A percentile compares a stretch with the other conserved stretches of the same genome.
phyloP scores from a whole-genome alignment of 495 filamentous ascomycete genomes.

The Aspergillus avenaceus region DNA sequence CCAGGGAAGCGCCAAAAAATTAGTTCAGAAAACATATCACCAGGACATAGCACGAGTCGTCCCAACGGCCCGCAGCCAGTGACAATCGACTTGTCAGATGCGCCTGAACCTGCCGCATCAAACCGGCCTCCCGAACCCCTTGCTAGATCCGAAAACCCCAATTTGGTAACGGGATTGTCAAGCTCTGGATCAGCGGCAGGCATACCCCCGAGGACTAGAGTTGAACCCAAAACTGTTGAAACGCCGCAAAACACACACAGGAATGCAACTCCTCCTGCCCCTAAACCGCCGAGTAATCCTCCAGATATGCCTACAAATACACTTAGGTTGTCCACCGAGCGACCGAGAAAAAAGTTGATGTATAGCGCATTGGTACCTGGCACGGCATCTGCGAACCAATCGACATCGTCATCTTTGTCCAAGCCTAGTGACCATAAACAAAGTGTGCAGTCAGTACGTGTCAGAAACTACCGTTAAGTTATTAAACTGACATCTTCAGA shows the following conservation, averaged over 20 bases:
- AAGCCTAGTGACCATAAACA: slow-evolving; percentile 3
- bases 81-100: not conserved
- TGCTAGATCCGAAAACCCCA: not conserved
- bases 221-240: not conserved
- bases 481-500: slow-evolving; percentile 12
- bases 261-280: not conserved
- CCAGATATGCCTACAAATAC: slow-evolving; percentile 13
- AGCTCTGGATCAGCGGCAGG: not conserved
- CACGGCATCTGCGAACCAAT: slow-evolving; percentile 11
- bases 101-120: not conserved
- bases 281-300: not conserved
- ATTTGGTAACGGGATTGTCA: not conserved
- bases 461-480: slow-evolving; percentile 1
- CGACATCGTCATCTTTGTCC: not conserved
- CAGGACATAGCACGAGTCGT: not conserved
- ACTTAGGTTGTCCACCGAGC: slow-evolving; percentile 31
- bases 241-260: not conserved
- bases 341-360: slow-evolving; percentile 46
- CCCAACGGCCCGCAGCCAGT: not conserved
- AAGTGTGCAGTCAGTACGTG: slow-evolving; percentile 33
- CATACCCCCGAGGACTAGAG: not conserved
- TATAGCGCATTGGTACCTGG: slow-evolving; percentile 39
- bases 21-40: slow-evolving; percentile 4
- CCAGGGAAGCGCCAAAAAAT: slow-evolving; percentile 48
- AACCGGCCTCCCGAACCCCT: not conserved